These are phyloP conservation scores for Eimeria maxima DNA, from an alignment of 169 alveolate genomes.

Conservation along the genomic window DNA sequence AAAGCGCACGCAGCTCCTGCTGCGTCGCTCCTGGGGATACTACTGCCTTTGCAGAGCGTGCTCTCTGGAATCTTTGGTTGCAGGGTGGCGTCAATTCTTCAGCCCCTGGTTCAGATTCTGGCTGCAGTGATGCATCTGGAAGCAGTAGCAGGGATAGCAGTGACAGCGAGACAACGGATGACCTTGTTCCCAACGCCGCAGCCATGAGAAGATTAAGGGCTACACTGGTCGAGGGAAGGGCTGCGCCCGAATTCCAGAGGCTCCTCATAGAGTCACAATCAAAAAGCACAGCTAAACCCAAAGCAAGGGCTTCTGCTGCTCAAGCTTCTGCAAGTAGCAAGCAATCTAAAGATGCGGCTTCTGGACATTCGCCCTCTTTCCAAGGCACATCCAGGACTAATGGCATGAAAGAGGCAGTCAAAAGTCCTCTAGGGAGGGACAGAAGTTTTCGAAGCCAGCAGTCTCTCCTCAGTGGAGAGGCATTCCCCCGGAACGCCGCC, in stretches of 20 bases:
- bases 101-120: not conserved
- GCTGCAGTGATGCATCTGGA: not conserved
- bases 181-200: slow-evolving; percentile 42
- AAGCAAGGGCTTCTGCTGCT: not conserved
- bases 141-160: slow-evolving; percentile 60
- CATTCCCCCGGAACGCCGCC: not conserved
- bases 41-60: not conserved
- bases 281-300: not conserved
- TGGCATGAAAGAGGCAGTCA: not conserved
- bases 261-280: slow-evolving; percentile 58
- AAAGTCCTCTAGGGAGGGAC: not conserved
- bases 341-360: not conserved
- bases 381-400: not conserved
- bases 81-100: not conserved
- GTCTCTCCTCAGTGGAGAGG: not conserved
- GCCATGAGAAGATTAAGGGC: slow-evolving; percentile 59
- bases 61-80: not conserved
- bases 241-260: slow-evolving; percentile 75
- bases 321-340: not conserved
- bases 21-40: not conserved
- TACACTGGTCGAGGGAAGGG: slow-evolving; percentile 64
- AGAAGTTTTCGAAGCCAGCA: not conserved
- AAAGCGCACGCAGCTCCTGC: not conserved
- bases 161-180: slow-evolving; percentile 13
- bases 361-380: not conserved